Percentiles rank a stretch among this genome's conserved stretches.
These are phyloP conservation scores for Seiridium unicorne DNA, from an alignment of 2,329 filamentous ascomycete species.

Conservation along the genomic window DNA sequence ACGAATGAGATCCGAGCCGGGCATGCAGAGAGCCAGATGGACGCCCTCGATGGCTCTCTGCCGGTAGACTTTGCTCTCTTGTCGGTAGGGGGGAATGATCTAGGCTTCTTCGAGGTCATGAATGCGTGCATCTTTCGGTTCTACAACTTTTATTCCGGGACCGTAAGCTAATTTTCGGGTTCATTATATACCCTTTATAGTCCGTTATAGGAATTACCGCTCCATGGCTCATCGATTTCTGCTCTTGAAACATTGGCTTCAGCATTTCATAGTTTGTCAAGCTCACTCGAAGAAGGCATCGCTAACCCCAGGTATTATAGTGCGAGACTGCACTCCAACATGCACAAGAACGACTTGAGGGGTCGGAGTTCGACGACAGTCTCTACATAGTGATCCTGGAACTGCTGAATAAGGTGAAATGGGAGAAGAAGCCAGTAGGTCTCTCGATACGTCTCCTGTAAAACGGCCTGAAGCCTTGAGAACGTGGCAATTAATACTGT, in stretches of 20 bases:
- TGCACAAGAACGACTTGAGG: conserved; percentile 30
- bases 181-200: too few species aligned
- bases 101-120: conserved; percentile 49
- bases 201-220: too few species aligned
- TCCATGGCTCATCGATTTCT: too few species aligned
- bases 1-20: conserved; percentile 37
- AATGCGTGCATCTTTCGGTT: conserved; percentile 50
- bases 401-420: conserved; percentile 40
- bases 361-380: conserved; percentile 36
- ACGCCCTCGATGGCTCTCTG: conserved; percentile 34
- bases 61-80: conserved; percentile 42
- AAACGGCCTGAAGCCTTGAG: too few species aligned
- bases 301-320: too few species aligned
- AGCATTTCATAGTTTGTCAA: too few species aligned
- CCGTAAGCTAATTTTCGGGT: conserved; percentile 10
- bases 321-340: conserved; percentile 38
- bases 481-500: too few species aligned
- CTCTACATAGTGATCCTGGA: conserved; percentile 38
- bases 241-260: too few species aligned
- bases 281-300: too few species aligned
- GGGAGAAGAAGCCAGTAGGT: conserved; percentile 37
- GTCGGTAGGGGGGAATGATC: conserved; percentile 47
- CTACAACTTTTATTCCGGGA: conserved; percentile 46
- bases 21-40: conserved; percentile 37
- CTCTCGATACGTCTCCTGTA: background rate